phyloP scores from a whole-genome alignment of 2,329 filamentous ascomycete species.

The Elsinoe ampelina region DNA sequence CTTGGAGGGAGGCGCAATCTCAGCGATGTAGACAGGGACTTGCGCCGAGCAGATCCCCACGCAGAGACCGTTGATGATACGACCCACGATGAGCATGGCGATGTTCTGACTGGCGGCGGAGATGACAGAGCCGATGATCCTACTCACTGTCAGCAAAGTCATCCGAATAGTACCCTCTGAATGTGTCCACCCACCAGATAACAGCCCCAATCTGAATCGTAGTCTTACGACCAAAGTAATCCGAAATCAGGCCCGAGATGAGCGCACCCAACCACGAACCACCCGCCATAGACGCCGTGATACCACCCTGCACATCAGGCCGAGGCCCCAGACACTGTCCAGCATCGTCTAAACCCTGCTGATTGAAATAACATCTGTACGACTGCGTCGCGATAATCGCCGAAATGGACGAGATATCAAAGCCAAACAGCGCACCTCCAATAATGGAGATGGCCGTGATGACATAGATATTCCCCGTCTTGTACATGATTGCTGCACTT shows the following conservation, averaged over 20 bases:
- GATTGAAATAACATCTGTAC: slow-evolving; percentile 64
- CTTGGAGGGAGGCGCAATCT: slow-evolving; percentile 49
- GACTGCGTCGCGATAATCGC: slow-evolving; percentile 52
- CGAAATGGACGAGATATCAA: slow-evolving; percentile 69
- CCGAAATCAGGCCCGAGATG: slow-evolving; percentile 49
- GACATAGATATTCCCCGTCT: slow-evolving; percentile 49
- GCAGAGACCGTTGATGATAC: slow-evolving; percentile 61
- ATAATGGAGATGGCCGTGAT: slow-evolving; percentile 44
- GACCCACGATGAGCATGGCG: slow-evolving; percentile 61
- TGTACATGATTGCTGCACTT: slow-evolving; percentile 20
- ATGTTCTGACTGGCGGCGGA: slow-evolving; percentile 56
- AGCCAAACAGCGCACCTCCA: slow-evolving; percentile 62
- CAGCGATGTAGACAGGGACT: slow-evolving; percentile 59
- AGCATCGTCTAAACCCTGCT: slow-evolving; percentile 36
- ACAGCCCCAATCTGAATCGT: slow-evolving; percentile 43
- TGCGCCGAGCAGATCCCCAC: slow-evolving; percentile 65
- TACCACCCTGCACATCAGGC: slow-evolving; percentile 53
- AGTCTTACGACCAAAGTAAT: slow-evolving; percentile 45
- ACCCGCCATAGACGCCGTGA: slow-evolving; percentile 61
- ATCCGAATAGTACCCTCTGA: not conserved
- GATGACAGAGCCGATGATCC: slow-evolving; percentile 52
- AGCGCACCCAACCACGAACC: slow-evolving; percentile 60
- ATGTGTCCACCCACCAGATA: slow-evolving; percentile 19
- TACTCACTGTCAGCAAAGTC: slow-evolving; percentile 24
- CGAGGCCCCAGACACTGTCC: slow-evolving; percentile 44